phyloP scores from a whole-genome alignment of 345 rosid genomes.

The Carallia pectinifolia region DNA sequence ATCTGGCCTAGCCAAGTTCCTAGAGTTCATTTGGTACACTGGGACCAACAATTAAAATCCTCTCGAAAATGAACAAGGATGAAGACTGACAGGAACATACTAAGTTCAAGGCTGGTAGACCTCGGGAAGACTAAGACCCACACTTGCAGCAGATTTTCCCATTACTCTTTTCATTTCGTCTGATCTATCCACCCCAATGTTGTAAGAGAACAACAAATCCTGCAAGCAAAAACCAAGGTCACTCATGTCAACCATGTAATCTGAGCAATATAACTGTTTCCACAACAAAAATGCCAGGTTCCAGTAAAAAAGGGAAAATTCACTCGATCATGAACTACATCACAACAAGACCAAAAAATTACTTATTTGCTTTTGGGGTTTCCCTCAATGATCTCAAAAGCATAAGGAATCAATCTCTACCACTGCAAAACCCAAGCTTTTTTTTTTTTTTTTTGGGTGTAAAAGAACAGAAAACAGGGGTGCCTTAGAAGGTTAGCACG shows the following conservation, averaged over 20 bases:
- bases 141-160: slow-evolving; percentile 88
- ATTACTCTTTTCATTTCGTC: slow-evolving; percentile 71
- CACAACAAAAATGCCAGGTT: background rate
- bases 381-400: too few species aligned
- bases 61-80: background rate
- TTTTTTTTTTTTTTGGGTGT: too few species aligned
- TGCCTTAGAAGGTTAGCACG: too few species aligned
- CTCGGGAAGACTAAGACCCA: slow-evolving; percentile 87
- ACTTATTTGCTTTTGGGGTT: too few species aligned
- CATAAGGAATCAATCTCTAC: too few species aligned
- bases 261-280: background rate
- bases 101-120: slow-evolving; percentile 59
- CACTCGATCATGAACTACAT: background rate
- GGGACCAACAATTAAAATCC: background rate
- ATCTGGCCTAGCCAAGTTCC: background rate
- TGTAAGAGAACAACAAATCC: slow-evolving; percentile 86
- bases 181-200: slow-evolving; percentile 81
- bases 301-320: background rate
- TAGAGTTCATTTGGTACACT: background rate
- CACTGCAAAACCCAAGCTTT: too few species aligned
- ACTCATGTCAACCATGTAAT: background rate
- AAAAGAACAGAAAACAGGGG: too few species aligned
- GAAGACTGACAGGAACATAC: slow-evolving; percentile 4
- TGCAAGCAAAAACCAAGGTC: slow-evolving; percentile 34
- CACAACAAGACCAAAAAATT: too few species aligned